These are phyloP conservation scores for Ophidiomyces ophidiicola DNA, from an alignment of 2,329 filamentous ascomycete species.

Conservation along the genomic window DNA sequence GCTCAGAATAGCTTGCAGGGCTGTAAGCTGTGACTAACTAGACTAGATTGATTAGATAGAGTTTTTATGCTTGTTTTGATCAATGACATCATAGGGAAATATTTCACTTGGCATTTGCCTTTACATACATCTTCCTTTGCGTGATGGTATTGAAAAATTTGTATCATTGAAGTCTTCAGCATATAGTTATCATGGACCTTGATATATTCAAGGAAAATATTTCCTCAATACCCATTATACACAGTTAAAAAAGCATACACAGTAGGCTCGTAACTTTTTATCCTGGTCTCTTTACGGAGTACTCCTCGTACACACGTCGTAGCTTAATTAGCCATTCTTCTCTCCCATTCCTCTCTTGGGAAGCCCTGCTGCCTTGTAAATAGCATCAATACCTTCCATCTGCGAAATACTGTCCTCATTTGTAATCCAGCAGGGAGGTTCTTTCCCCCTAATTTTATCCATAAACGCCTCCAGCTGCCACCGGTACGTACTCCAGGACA, in stretches of 20 bases:
- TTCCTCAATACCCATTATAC: no score
- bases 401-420: constrained; percentile 12
- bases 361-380: constrained; percentile 14
- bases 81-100: neutral
- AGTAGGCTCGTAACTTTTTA: no score
- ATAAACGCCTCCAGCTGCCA: constrained; percentile 16
- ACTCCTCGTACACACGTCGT: neutral
- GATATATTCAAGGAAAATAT: no score
- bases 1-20: no score
- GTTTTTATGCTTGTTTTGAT: neutral
- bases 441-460: constrained; percentile 13
- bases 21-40: neutral
- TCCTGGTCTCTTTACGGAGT: neutral
- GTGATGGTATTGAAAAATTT: neutral
- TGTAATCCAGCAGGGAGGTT: constrained; percentile 13
- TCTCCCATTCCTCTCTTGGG: constrained; percentile 7
- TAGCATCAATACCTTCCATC: constrained; percentile 13
- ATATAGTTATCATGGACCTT: neutral
- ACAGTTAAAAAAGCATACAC: no score
- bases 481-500: constrained; percentile 15
- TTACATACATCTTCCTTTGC: no score
- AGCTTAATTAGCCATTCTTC: neutral
- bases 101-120: no score
- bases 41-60: constrained; percentile 5
- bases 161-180: neutral